Evolutionary conservation across 352 stramenopile genomes (phyloP), one percentile per base, ranked within the genome.

Genomic region (Phytophthora citrophthora): DNA sequence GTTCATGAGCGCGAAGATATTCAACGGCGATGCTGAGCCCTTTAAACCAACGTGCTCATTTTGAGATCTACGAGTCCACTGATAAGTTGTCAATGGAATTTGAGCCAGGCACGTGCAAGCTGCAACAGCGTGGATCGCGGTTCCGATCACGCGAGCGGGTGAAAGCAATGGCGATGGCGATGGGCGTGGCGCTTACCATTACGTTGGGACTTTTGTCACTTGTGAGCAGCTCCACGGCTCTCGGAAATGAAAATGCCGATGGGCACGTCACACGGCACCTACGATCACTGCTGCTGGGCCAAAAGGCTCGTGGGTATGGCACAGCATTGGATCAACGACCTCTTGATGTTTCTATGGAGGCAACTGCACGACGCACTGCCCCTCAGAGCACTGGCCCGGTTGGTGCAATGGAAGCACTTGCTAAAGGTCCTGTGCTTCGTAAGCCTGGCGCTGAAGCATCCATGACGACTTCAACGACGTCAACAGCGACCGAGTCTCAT

Each of bases 201-300:
- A 67, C 51, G 13, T 6, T 67, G 29, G 57, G 49, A 43, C 41
- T 65, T 18, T 11, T 72, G 9, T 72, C 56, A 24, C 15, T 76
- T 15, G 39, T 76, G 48, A 61, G 27, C 29, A 49, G 15, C 5
- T 36, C 32, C 3, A 13, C 31, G 13, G 8, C 41, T 10, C 13
- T 48, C 11, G 32, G 24, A 49, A 23, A 20, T 24, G 41, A 32
- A 24, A 7, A 23, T 10, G 26, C 44, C 4, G 27, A 11, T 38
- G 44, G 11, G 13, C 48, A 61, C n/a, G 40, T 53, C 7, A 56
- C 62, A 5, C 32, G 54, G 24, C 16, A 56, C 15, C 26, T 65
- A 20, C 54, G 49, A 34, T 32, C 24, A 20, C 36, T 51, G 4
- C 16, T 62, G 45, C 10, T 36, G 40, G 16, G 50, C 16, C 27